A percentile compares a stretch with the other conserved stretches of the same genome.
Conservation (phyloP, 106 monocot genomes). For the Triglochin maritima region DNA sequence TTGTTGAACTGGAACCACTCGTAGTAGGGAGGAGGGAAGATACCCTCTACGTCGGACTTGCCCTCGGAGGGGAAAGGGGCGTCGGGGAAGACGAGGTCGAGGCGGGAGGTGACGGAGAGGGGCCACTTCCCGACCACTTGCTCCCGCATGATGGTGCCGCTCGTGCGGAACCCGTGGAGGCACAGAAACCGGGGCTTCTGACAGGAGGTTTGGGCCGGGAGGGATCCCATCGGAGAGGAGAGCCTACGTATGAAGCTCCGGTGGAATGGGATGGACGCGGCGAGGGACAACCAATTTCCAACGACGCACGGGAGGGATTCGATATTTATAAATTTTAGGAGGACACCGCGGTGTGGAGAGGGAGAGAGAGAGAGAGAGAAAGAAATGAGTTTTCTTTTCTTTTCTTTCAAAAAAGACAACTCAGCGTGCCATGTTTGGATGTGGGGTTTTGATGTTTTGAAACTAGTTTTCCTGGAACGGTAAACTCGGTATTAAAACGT, state of each 20-base stretch:
- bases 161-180: slow-evolving; percentile 92
- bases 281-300: too few relatives aligned
- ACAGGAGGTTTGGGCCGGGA: slow-evolving; percentile 1
- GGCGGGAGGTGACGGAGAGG: slow-evolving; percentile 45
- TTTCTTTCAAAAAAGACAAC: too few relatives aligned
- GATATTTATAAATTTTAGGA: too few relatives aligned
- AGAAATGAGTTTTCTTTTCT: too few relatives aligned
- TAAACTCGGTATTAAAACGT: too few relatives aligned
- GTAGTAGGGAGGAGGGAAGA: slow-evolving; percentile 80
- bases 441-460: too few relatives aligned
- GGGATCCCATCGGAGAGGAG: slow-evolving; percentile 25
- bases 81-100: slow-evolving; percentile 82
- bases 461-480: too few relatives aligned
- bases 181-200: slow-evolving; percentile 63
- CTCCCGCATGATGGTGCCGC: slow-evolving; percentile 75
- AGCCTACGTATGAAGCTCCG: neutral
- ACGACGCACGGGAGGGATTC: too few relatives aligned
- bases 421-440: too few relatives aligned
- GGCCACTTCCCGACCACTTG: slow-evolving; percentile 92
- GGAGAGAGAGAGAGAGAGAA: too few relatives aligned
- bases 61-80: slow-evolving; percentile 65
- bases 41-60: slow-evolving; percentile 83
- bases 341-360: too few relatives aligned
- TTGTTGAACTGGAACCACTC: slow-evolving; percentile 95
- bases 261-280: neutral